Base-by-base conservation (phyloP, 2,329 filamentous ascomycete species). In the Trichophyton verrucosum region DNA sequence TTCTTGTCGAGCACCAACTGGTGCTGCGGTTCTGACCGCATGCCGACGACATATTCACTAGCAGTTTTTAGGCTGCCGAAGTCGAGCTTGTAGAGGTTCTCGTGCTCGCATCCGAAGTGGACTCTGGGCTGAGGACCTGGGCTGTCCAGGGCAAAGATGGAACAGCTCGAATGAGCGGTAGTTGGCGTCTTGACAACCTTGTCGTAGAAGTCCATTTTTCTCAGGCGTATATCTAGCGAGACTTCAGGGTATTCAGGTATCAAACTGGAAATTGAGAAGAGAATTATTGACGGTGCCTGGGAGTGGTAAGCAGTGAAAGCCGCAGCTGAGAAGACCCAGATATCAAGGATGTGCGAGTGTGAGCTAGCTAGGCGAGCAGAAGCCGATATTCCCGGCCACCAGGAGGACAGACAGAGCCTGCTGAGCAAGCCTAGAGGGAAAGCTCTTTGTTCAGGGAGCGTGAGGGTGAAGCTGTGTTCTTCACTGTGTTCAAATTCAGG, bases 111-210 rank as follows among this genome's bases (percentile, higher is more conserved):
- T 22, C 42, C 57, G 57, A 59, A 49, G 22, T 30, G n/a, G 27
- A 30, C 57, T 40, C 4, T 30, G 38, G 33, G 17, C 30, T 57
- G 13, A 40, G 11, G 8, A 40, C 38, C 15, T n/a, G 36, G 40
- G 22, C 30, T 24, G 57, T 24, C 36, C 15, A 22, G 22, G 38
- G 22, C 36, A 47, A 64, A 63, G 55, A 63, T 60, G 11, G 59
- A 60, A 59, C 61, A 62, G 55, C 59, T 59, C 4, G 61, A 60
- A 20, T 33, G 60, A 27, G 62, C 60, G 13, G 62, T 63, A 47
- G 42, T 15, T 17, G 62, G 60, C 36, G 27, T 51, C 1, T 36
- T 33, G 44, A 22, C 55, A 6, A 30, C 49, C 9, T n/a, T 7
- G 22, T 53, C 13, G 13, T 13, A 30, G 13, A n/a, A 53, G 3